phyloP scores from a whole-genome alignment of 306 rosid genomes.

The Prunus mongolica region DNA sequence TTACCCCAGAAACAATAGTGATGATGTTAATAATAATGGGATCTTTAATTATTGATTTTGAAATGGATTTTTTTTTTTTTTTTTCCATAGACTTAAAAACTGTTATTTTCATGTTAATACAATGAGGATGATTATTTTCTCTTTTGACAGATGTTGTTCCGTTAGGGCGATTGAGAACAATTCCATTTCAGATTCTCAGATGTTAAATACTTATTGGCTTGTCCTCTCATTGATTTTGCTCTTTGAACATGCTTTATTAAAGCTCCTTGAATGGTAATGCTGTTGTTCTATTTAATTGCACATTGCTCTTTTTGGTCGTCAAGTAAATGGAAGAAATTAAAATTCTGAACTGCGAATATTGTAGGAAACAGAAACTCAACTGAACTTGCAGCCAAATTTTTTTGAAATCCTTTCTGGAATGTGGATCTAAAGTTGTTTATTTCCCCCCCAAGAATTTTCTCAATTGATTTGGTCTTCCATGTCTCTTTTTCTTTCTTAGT shows the following conservation, averaged over 20 bases:
- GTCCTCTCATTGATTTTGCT: conserved; percentile 4
- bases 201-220: conserved; percentile 4
- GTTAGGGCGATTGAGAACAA: conserved; percentile 9
- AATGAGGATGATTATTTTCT: background rate
- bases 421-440: too few relatives aligned
- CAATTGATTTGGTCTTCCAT: too few relatives aligned
- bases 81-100: background rate
- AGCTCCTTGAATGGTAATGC: conserved; percentile 10
- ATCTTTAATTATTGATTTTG: too few relatives aligned
- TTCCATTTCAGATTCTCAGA: conserved; percentile 3
- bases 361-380: too few relatives aligned
- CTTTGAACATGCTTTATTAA: conserved; percentile 4
- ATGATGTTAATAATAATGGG: too few relatives aligned
- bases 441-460: too few relatives aligned
- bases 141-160: conserved; percentile 29
- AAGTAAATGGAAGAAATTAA: background rate
- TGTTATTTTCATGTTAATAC: background rate
- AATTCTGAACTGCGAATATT: too few relatives aligned
- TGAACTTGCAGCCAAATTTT: too few relatives aligned
- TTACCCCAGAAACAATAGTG: too few relatives aligned
- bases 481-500: too few relatives aligned
- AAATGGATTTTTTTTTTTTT: too few relatives aligned
- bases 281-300: background rate
- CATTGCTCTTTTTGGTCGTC: background rate
- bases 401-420: too few relatives aligned